phyloP scores from a whole-genome alignment of 2,329 filamentous ascomycete species.

The Monilinia vaccinii-corymbosi region DNA sequence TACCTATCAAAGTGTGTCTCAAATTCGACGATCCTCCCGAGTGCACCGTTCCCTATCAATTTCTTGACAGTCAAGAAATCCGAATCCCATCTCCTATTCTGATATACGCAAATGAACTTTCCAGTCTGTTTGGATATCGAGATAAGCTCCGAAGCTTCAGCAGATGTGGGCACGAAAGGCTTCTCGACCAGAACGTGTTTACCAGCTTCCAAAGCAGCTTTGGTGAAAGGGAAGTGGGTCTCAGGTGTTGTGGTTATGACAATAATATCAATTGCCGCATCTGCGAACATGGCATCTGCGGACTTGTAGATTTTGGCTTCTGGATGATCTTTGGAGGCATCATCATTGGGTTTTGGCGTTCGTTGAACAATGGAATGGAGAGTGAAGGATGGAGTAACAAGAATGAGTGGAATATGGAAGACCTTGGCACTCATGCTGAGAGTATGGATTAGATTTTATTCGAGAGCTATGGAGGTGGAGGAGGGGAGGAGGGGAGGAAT shows the following conservation, averaged over 20 bases:
- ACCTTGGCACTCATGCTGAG: conserved; percentile 56
- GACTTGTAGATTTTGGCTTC: conserved; percentile 54
- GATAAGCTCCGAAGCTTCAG: conserved; percentile 56
- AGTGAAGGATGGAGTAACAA: conserved; percentile 51
- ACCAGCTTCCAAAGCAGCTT: conserved; percentile 54
- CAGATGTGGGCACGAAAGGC: conserved; percentile 65
- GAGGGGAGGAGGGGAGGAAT: neutral
- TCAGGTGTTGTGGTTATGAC: conserved; percentile 64
- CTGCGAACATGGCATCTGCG: conserved; percentile 53
- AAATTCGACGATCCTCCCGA: conserved; percentile 69
- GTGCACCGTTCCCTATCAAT: conserved; percentile 46
- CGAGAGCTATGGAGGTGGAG: neutral
- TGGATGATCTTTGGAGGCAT: conserved; percentile 61
- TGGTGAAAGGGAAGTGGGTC: conserved; percentile 58
- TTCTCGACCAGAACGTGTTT: conserved; percentile 80
- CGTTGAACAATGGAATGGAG: conserved; percentile 72
- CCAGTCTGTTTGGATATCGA: conserved; percentile 31
- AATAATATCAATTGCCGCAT: conserved; percentile 58
- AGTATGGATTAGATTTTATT: conserved; percentile 7
- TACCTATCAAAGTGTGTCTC: conserved; percentile 76
- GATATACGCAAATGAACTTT: conserved; percentile 38
- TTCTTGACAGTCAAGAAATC: conserved; percentile 65
- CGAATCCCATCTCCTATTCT: conserved; percentile 58
- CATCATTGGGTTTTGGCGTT: conserved; percentile 52
- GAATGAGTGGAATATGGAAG: conserved; percentile 77